phyloP scores from a whole-genome alignment of 176 grass and related monocot genomes.

The Rhynchospora tenuis region DNA sequence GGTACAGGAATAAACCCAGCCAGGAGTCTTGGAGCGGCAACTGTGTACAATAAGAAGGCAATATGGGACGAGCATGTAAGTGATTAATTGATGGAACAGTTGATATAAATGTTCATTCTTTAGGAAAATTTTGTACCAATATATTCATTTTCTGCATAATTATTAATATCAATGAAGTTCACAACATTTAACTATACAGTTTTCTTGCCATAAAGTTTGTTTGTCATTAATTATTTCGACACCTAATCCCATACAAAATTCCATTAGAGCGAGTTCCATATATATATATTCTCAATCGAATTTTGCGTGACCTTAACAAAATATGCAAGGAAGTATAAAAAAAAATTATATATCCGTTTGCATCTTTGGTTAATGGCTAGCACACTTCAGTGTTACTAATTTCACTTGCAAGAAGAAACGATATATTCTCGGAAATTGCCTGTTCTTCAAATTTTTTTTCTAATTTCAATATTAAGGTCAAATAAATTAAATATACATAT shows the following conservation, averaged over 20 bases:
- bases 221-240: neutral
- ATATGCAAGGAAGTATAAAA: neutral
- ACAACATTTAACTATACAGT: neutral
- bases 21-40: constrained; percentile 79
- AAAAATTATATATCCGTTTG: neutral
- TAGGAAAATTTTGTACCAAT: neutral
- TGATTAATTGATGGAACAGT: neutral
- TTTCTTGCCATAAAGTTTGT: neutral
- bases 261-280: neutral
- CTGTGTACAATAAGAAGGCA: constrained; percentile 44
- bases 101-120: neutral
- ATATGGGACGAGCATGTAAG: constrained; percentile 65
- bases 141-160: neutral
- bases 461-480: too few species aligned
- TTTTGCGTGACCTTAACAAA: neutral
- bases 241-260: neutral
- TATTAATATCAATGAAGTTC: neutral
- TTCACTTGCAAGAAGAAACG: neutral
- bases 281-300: neutral
- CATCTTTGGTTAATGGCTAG: too few species aligned
- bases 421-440: neutral
- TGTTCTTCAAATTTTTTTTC: neutral
- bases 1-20: constrained; percentile 89
- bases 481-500: too few species aligned
- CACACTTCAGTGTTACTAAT: neutral